Percentiles rank a stretch among this genome's conserved stretches.
Evolutionary conservation across 164 flowering plant genomes (phyloP).

Genomic region (Vitis riparia): DNA sequence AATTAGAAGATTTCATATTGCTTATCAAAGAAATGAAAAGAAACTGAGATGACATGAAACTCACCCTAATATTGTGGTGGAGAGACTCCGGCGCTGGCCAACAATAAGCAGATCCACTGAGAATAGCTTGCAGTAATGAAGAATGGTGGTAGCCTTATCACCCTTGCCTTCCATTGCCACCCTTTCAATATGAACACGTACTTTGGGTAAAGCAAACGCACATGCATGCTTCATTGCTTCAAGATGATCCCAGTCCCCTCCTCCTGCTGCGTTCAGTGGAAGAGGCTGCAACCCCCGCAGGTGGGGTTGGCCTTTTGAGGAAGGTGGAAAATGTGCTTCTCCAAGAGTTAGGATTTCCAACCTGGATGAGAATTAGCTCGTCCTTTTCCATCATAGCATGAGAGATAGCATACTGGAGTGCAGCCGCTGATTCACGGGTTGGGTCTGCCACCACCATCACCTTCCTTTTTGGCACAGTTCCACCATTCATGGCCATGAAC

Average conservation of each 20-base stretch:
- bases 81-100: constrained; percentile 60
- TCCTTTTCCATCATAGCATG: constrained; percentile 59
- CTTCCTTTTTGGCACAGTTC: constrained; percentile 21
- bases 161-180: constrained; percentile 51
- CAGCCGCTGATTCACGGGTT: constrained; percentile 55
- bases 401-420: constrained; percentile 62
- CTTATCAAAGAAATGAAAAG: neutral
- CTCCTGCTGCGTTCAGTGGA: neutral
- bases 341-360: constrained; percentile 41
- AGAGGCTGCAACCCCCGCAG: neutral
- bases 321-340: constrained; percentile 38
- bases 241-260: constrained; percentile 43
- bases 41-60: constrained; percentile 2
- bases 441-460: constrained; percentile 69
- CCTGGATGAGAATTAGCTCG: constrained; percentile 58
- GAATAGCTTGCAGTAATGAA: constrained; percentile 24
- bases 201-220: constrained; percentile 40
- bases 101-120: constrained; percentile 56
- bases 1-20: too few relatives aligned
- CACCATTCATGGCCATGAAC: constrained; percentile 20
- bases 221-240: constrained; percentile 58
- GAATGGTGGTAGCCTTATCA: constrained; percentile 58
- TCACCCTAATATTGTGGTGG: constrained; percentile 63
- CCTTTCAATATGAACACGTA: constrained; percentile 41
- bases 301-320: constrained; percentile 27